Percentiles rank a stretch among this genome's conserved stretches.
These are phyloP conservation scores for Fusarium proliferatum DNA, from an alignment of 2,329 filamentous ascomycete species.

Conservation along the genomic window DNA sequence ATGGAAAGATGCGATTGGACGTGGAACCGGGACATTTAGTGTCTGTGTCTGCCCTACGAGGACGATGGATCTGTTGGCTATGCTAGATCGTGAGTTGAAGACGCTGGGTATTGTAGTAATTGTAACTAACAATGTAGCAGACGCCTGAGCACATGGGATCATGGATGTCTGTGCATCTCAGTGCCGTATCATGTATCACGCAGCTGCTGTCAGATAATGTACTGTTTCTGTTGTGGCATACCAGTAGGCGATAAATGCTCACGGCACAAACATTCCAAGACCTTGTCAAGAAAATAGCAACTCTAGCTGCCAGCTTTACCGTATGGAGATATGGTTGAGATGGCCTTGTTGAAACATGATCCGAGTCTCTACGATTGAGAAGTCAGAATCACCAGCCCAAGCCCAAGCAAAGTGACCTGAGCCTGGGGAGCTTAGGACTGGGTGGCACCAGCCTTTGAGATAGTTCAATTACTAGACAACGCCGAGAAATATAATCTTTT, in stretches of 20 bases:
- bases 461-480: slow-evolving; percentile 4
- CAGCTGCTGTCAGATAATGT: background rate
- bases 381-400: background rate
- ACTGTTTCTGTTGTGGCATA: background rate
- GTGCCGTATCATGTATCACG: background rate
- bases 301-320: background rate
- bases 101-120: background rate
- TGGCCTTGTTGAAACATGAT: background rate
- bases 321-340: background rate
- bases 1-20: slow-evolving; percentile 22
- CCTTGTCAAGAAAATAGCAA: background rate
- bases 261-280: background rate
- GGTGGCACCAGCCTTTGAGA: slow-evolving; percentile 33
- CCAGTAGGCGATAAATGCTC: background rate
- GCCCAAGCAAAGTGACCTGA: background rate
- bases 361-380: slow-evolving; percentile 4
- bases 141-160: background rate
- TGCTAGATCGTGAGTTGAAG: background rate
- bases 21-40: background rate
- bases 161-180: background rate
- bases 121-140: background rate
- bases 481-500: slow-evolving; percentile 11
- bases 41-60: slow-evolving; percentile 10
- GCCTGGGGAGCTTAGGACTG: background rate
- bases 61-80: background rate